Conservation (phyloP, 2,329 filamentous ascomycete species). For the Trichoderma simmonsii region DNA sequence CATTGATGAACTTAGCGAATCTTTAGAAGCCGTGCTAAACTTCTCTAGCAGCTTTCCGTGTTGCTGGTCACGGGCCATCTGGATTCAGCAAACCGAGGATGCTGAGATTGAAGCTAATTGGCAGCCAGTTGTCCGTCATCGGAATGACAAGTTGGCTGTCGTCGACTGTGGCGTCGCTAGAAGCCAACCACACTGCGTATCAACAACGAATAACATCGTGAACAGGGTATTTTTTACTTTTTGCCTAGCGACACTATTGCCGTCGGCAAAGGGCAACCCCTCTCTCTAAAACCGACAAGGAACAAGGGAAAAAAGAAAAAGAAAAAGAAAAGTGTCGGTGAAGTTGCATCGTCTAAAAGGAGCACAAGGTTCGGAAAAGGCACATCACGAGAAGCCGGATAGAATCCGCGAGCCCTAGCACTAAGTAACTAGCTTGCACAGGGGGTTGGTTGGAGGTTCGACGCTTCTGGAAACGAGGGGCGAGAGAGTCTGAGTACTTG, state of each 20-base stretch:
- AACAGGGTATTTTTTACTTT: neutral
- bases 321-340: conserved; percentile 2
- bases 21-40: neutral
- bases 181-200: neutral
- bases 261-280: neutral
- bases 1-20: neutral
- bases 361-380: neutral
- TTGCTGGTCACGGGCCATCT: neutral
- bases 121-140: conserved; percentile 6
- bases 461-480: conserved; percentile 3
- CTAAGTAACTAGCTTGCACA: neutral
- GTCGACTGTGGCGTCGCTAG: neutral
- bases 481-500: neutral
- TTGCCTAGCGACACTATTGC: neutral
- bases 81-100: neutral
- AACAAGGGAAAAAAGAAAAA: neutral
- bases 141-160: neutral
- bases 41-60: neutral
- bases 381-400: neutral
- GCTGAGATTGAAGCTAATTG: neutral
- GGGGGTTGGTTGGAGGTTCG: neutral
- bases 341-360: neutral
- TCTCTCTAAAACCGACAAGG: neutral
- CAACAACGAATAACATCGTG: neutral
- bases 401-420: conserved; percentile 10